These are phyloP conservation scores for Tylopilus subfusipes DNA, from an alignment of 768 basidiomycete genomes.

Conservation along the genomic window DNA sequence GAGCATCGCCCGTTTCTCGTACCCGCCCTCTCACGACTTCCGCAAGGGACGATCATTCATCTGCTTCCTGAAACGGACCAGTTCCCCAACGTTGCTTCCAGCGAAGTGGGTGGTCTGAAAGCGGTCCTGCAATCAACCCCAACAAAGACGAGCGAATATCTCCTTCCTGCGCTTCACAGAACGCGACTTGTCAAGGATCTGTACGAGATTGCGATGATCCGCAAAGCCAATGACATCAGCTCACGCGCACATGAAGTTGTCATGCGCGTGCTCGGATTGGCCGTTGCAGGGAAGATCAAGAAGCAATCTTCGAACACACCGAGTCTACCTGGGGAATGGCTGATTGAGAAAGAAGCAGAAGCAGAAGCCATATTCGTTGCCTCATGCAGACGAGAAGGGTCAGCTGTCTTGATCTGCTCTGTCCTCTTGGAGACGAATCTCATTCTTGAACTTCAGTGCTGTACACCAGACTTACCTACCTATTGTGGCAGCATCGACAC, in stretches of 20 bases:
- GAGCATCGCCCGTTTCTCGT: constrained; percentile 47
- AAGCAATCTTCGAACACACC: constrained; percentile 42
- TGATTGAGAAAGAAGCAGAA: constrained; percentile 89
- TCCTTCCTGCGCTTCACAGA: constrained; percentile 74
- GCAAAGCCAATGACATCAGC: constrained; percentile 79
- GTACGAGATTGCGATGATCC: constrained; percentile 71
- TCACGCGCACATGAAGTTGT: constrained; percentile 87
- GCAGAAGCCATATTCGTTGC: constrained; percentile 94
- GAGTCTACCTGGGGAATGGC: constrained; percentile 74
- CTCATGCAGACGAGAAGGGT: constrained; percentile 87
- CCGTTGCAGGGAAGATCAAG: constrained; percentile 56
- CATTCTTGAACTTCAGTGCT: constrained; percentile 43
- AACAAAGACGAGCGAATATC: constrained; percentile 38
- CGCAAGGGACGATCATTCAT: constrained; percentile 60
- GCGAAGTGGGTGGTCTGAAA: constrained; percentile 8
- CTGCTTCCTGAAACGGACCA: constrained; percentile 45
- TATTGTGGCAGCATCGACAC: constrained; percentile 82
- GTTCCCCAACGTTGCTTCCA: constrained; percentile 15
- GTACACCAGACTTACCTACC: constrained; percentile 89
- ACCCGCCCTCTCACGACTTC: constrained; percentile 42
- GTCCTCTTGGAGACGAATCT: not conserved
- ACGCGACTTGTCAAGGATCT: constrained; percentile 77
- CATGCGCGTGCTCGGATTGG: constrained; percentile 84
- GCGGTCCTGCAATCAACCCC: not conserved
- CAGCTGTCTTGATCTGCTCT: constrained; percentile 21